Conservation (phyloP, 805 yeast genomes). For the Suhomyces prunicola region DNA sequence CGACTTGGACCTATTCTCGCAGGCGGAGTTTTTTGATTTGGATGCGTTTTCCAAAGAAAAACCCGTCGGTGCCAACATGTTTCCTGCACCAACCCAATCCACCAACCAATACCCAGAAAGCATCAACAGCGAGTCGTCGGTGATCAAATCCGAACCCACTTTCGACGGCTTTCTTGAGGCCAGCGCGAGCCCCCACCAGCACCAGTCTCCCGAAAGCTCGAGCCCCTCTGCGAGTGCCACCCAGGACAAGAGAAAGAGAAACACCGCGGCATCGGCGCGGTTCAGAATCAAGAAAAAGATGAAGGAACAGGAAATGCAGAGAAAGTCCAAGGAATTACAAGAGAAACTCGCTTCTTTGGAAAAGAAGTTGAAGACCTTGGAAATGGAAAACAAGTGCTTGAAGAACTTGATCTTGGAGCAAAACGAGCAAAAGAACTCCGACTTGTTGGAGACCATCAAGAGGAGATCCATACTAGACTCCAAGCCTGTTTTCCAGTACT, state of each 20-base stretch:
- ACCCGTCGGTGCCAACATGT: constrained; percentile 10
- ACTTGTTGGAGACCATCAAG: constrained; percentile 27
- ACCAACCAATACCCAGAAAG: not conserved
- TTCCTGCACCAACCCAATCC: not conserved
- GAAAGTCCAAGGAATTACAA: constrained; percentile 66
- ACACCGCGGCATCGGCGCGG: constrained; percentile 93
- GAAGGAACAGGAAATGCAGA: constrained; percentile 89
- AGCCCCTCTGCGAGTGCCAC: constrained; percentile 28
- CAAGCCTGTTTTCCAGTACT: constrained; percentile 26
- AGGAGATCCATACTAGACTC: constrained; percentile 21
- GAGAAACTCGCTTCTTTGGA: constrained; percentile 66
- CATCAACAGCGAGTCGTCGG: not conserved
- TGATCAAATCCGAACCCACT: constrained; percentile 5
- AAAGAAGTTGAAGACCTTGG: constrained; percentile 73
- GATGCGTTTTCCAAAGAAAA: constrained; percentile 27
- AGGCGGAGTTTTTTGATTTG: constrained; percentile 39
- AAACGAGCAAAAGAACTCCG: constrained; percentile 39
- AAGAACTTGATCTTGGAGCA: constrained; percentile 82
- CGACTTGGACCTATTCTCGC: constrained; percentile 40
- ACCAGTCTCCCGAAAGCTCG: not conserved
- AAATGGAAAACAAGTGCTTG: constrained; percentile 88
- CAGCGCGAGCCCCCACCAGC: not conserved
- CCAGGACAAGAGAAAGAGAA: constrained; percentile 76
- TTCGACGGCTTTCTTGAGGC: constrained; percentile 6
- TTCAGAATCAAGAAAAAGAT: constrained; percentile 89